phyloP scores from a whole-genome alignment of 2,329 filamentous ascomycete species.

The Colletotrichum chrysophilum region DNA sequence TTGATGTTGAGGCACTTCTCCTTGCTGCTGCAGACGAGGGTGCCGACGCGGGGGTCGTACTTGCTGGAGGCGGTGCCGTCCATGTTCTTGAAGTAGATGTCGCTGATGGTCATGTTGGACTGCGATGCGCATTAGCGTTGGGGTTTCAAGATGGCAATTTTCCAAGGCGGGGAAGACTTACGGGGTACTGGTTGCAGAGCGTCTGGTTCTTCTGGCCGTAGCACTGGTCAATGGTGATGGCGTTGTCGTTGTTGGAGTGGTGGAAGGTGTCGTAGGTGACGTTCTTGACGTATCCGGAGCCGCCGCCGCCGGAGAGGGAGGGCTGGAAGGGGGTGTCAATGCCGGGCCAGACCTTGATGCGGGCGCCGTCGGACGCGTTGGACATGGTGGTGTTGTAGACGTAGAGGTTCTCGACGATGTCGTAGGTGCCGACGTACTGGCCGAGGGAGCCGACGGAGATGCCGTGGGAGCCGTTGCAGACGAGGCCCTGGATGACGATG shows the following conservation, averaged over 20 bases:
- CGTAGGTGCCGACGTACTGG: conserved; percentile 67
- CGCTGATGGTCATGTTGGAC: conserved; percentile 21
- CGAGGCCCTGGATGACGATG: conserved; percentile 69
- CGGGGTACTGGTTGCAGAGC: conserved; percentile 20
- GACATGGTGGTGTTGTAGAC: conserved; percentile 65
- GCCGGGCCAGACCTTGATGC: conserved; percentile 78
- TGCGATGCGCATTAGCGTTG: not conserved
- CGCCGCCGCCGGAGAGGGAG: conserved; percentile 63
- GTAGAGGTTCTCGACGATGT: conserved; percentile 73
- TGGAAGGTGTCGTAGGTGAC: conserved; percentile 69
- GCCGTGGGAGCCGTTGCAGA: conserved; percentile 74
- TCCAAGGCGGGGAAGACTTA: not conserved
- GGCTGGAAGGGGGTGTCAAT: conserved; percentile 50
- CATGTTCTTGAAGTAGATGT: conserved; percentile 23
- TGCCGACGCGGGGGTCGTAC: conserved; percentile 19
- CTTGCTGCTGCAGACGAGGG: conserved; percentile 20
- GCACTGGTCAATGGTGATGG: conserved; percentile 31
- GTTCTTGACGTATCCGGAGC: conserved; percentile 63
- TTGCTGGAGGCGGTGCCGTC: conserved; percentile 18
- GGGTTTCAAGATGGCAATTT: too few species aligned
- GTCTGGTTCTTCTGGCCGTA: conserved; percentile 21
- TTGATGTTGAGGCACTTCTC: conserved; percentile 20
- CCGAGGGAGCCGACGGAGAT: conserved; percentile 76
- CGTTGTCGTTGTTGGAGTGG: conserved; percentile 63
- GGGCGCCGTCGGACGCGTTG: conserved; percentile 68